Evolutionary conservation across 768 basidiomycete species (phyloP), one percentile per base, ranked within the genome.

Genomic region (Termitomyces sp.): DNA sequence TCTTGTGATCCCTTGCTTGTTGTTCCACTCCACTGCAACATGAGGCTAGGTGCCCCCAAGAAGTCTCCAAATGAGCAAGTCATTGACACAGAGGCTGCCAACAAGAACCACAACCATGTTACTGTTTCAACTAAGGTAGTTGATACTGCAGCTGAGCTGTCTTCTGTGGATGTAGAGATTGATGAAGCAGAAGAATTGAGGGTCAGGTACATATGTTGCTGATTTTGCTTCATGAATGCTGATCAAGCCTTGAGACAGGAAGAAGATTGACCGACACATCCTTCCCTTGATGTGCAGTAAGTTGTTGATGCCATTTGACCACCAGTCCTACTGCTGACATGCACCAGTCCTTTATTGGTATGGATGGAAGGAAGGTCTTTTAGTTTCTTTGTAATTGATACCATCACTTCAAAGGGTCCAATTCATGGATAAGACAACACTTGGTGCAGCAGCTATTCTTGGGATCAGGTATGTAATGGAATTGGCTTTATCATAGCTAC

Each of bases 361-460:
- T 31, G 71, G 11, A 22, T 9, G n/a, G 10, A 42, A n/a, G 31
- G n/a, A n/a, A n/a, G n/a, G n/a, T 9, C 12, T 16, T 11, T 18
- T 23, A 16, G 15, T n/a, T 23, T 3, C 11, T 16, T 7, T 11
- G n/a, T 25, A 9, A 33, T 15, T 27, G 5, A 50, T 27, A 36
- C 27, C 32, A 27, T 31, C 36, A 7, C 40, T 41, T 13, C 53
- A 59, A 55, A 84, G 86, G 79, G 77, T 89, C n/a, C 86, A 89
- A 63, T 88, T 84, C 56, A 88, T 88, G 84, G 88, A 89, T 58
- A 88, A 88, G 69, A 84, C 82, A 0, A 89, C 87, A 0, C 71
- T 89, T 3, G 86, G 85, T 1, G 81, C 76, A 54, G 63, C 85
- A 0, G 81, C 88, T 2, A 87, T 89, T 57, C 75, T 90, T 41